phyloP scores from a whole-genome alignment of 257 asterid species.

The Solanum sparsipilum region DNA sequence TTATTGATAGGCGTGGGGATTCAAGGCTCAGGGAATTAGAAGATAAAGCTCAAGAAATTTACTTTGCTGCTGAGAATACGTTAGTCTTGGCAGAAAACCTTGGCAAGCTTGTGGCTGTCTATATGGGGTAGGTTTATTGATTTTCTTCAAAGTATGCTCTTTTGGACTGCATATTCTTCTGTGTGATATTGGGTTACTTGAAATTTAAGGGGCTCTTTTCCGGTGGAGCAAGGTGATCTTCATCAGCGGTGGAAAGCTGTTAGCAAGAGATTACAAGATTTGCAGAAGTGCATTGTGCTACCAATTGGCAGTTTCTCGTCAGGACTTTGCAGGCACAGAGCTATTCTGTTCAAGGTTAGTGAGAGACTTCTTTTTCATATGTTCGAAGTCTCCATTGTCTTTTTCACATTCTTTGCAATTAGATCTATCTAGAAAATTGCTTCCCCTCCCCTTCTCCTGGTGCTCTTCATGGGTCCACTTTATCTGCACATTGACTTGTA shows the following conservation, averaged over 20 bases:
- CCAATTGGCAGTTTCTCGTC: slow-evolving; percentile 76
- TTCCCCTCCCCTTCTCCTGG: background rate
- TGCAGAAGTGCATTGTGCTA: slow-evolving; percentile 63
- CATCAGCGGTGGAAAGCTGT: slow-evolving; percentile 57
- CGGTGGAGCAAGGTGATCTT: slow-evolving; percentile 84
- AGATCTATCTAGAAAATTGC: background rate
- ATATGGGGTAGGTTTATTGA: slow-evolving; percentile 62
- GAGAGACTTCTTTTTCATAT: background rate
- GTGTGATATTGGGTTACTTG: slow-evolving; percentile 13
- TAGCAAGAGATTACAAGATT: slow-evolving; percentile 49
- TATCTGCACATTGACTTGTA: background rate
- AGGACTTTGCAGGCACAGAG: slow-evolving; percentile 98
- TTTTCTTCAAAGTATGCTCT: background rate
- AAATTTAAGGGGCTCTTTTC: slow-evolving; percentile 76
- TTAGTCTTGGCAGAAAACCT: slow-evolving; percentile 66
- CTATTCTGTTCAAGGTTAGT: slow-evolving; percentile 82
- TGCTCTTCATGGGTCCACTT: background rate
- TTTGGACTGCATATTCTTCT: background rate
- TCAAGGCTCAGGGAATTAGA: slow-evolving; percentile 79
- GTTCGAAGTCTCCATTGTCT: background rate
- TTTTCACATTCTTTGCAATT: background rate
- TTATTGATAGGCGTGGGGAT: slow-evolving; percentile 79
- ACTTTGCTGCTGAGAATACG: slow-evolving; percentile 59
- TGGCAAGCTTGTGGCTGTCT: slow-evolving; percentile 84
- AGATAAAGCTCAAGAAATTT: slow-evolving; percentile 88